Evolutionary conservation across 1,284 basidiomycete genomes (phyloP).

Genomic region (Tilletiopsis washingtonensis): DNA sequence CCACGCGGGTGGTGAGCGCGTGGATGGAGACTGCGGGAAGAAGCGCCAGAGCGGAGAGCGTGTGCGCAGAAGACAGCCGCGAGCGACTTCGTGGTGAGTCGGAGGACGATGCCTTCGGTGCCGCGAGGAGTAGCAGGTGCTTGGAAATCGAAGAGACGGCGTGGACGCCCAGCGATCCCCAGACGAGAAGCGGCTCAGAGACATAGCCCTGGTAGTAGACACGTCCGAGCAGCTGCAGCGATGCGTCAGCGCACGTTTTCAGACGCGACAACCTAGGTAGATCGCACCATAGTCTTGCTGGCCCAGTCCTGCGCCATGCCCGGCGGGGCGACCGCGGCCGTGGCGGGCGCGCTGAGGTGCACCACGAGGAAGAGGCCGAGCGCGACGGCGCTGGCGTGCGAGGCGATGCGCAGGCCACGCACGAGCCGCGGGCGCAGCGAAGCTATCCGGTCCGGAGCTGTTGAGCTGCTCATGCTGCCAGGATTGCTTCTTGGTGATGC

Average conservation of each 20-base stretch:
- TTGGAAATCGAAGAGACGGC: slow-evolving; percentile 14
- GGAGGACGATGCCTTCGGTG: not conserved
- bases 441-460: too few relatives aligned
- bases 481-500: too few relatives aligned
- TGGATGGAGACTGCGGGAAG: slow-evolving; percentile 21
- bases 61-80: slow-evolving; percentile 7
- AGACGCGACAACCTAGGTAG: not conserved
- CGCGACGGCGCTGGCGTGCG: not conserved
- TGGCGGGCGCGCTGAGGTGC: slow-evolving; percentile 21
- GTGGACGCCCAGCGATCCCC: slow-evolving; percentile 22
- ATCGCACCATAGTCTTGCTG: slow-evolving; percentile 7
- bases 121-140: slow-evolving; percentile 4
- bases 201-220: slow-evolving; percentile 34
- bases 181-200: slow-evolving; percentile 30
- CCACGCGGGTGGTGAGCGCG: slow-evolving; percentile 24
- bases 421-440: too few relatives aligned
- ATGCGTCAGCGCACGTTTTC: not conserved
- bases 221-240: slow-evolving; percentile 26
- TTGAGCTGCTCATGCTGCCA: too few relatives aligned
- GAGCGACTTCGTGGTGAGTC: not conserved
- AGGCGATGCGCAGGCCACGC: not conserved
- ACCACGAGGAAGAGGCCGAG: slow-evolving; percentile 2
- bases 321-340: slow-evolving; percentile 10
- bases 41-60: slow-evolving; percentile 18
- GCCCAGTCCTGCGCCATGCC: slow-evolving; percentile 3